Base-by-base conservation (phyloP, 192 early-diverging fungal genomes). In the Phlyctochytrium planicorne region DNA sequence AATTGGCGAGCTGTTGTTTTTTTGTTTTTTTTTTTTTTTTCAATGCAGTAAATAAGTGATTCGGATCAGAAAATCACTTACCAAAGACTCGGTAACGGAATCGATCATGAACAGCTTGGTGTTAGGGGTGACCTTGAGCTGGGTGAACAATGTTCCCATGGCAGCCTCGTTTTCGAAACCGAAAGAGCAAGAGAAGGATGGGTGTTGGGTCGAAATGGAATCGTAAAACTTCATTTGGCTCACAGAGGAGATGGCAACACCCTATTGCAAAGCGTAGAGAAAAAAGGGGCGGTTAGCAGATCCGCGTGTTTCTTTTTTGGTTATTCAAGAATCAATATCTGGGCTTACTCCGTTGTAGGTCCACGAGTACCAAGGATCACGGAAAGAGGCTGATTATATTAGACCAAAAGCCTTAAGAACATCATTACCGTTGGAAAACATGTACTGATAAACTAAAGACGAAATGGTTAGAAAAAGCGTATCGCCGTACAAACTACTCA, bases 91-190 rank as follows among this genome's bases (percentile, higher is more conserved):
- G 40, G 40, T 14, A 47, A 47, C 20, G 40, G 40, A 6, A 14
- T 47, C 40, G 40, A 47, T 47, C 40, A 47, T 47, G 40, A 47
- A 47, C 40, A 47, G 40, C 40, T 47, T 47, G 10, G 40, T 14
- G 40, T 47, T 47, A 14, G 40, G 40, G 6, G 40, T 47, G 40
- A 47, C 40, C 40, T 47, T 47, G 40, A 47, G 40, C 10, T 47
- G 10, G 40, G 10, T 6, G 40, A 47, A 47, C 40, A 47, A 20
- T 47, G 6, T 47, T 6, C 40, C 40, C 10, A 20, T 47, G 40
- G 40, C 40, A 20, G 40, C 40, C 20, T 47, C 40, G 40, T 6
- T 47, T 20, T 47, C 40, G 20, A 47, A 47, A 47, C 40, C 40
- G 40, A 47, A 47, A 14, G 40, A 47, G 40, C 40, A 47, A 20